Base-by-base conservation (phyloP, 2,329 filamentous ascomycete species). In the Neonectria hederae region DNA sequence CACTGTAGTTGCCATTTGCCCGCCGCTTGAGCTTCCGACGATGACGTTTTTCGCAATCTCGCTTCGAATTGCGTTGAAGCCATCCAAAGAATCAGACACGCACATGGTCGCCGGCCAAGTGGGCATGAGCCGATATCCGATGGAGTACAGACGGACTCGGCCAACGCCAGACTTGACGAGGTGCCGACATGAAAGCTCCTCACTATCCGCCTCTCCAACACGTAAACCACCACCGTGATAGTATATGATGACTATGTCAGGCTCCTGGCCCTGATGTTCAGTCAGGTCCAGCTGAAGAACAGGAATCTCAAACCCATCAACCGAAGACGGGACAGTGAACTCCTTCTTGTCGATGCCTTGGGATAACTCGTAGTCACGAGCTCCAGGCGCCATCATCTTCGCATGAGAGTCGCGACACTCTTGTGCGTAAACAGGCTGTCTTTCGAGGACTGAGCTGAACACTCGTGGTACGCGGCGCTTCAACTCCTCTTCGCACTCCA, bases 141-240 rank as follows among this genome's bases (percentile, higher is more conserved):
- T 73, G 0, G 83, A 84, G 69, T 81, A 83, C 28, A 85, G 74
- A 2, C 69, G 69, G 14, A 76, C 69, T 38, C 70, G 66, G 9
- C 65, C 63, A 0, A 75, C 60, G 7, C 76, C 63, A 8, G 65
- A 74, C 22, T 78, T 76, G 26, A 79, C 68, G 22, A 85, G 76
- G 26, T 77, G 78, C 0, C 83, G 78, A 68, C 82, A 84, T 2
- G 81, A 80, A 1, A 84, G 72, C 51, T 86, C 83, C 69, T 86
- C 83, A 63, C 80, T 83, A 65, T 84, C 82, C 2, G 82, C 80
- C 57, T 84, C 82, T 11, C 83, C 83, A 32, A 85, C 80, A 28
- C 74, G 73, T 2, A 86, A 73, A 0, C 82, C 83, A 14, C 83
- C 83, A 10, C 83, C 83, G 66, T 85, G 83, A 67, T 81, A 82